These are phyloP conservation scores for Myxozyma neotropica DNA, from an alignment of 805 yeast genomes.

Conservation along the genomic window DNA sequence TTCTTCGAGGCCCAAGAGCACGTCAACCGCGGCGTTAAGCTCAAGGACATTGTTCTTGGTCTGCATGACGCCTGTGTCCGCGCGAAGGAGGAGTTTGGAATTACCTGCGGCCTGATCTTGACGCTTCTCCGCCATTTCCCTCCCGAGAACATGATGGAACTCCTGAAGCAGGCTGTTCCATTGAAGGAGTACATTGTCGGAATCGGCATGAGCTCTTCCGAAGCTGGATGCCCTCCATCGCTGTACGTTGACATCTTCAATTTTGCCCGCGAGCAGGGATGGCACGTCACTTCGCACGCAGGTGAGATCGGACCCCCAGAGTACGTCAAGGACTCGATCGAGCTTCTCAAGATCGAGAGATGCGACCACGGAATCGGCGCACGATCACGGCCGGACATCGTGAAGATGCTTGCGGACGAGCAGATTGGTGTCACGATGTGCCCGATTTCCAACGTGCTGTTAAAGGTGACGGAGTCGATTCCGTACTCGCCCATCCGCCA, in stretches of 20 bases:
- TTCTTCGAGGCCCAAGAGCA: slow-evolving; percentile 36
- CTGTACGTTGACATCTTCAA: slow-evolving; percentile 66
- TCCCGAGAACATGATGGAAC: slow-evolving; percentile 56
- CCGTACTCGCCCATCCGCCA: slow-evolving; percentile 64
- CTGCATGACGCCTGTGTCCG: slow-evolving; percentile 66
- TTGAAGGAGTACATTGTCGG: slow-evolving; percentile 60
- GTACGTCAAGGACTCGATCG: slow-evolving; percentile 62
- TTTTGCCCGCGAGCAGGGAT: slow-evolving; percentile 53
- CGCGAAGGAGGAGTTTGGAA: slow-evolving; percentile 61
- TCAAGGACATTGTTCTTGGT: slow-evolving; percentile 33
- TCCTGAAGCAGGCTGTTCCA: slow-evolving; percentile 54
- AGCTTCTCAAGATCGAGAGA: slow-evolving; percentile 62
- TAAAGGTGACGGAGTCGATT: slow-evolving; percentile 72
- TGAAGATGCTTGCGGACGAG: slow-evolving; percentile 58
- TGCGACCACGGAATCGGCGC: slow-evolving; percentile 83
- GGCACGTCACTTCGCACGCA: slow-evolving; percentile 79
- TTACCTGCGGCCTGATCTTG: slow-evolving; percentile 75
- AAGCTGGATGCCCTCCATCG: slow-evolving; percentile 75
- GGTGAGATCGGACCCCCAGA: slow-evolving; percentile 86
- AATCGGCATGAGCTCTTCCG: slow-evolving; percentile 80
- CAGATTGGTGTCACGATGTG: slow-evolving; percentile 69
- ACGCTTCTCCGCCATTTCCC: slow-evolving; percentile 79
- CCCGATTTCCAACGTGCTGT: slow-evolving; percentile 74
- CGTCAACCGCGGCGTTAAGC: slow-evolving; percentile 31
- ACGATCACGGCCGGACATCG: slow-evolving; percentile 54